Conservation (phyloP, 352 stramenopile genomes). For the Detonula confervacea region DNA sequence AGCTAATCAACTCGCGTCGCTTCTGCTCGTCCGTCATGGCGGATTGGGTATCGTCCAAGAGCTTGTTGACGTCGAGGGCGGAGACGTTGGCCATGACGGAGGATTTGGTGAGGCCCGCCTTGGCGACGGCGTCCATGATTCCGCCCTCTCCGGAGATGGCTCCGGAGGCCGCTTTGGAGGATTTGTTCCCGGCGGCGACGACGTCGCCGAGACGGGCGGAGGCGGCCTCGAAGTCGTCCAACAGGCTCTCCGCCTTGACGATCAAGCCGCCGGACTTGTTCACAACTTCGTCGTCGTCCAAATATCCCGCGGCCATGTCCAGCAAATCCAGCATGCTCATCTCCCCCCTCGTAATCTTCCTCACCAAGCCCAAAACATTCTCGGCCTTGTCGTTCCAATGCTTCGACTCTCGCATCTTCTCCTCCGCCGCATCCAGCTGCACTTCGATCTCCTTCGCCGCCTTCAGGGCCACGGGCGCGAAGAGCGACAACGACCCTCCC, state of each 20-base stretch:
- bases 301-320: slow-evolving; percentile 74
- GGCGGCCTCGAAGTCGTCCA: slow-evolving; percentile 83
- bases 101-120: slow-evolving; percentile 81
- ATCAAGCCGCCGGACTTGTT: slow-evolving; percentile 72
- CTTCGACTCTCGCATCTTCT: slow-evolving; percentile 58
- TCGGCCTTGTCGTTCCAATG: slow-evolving; percentile 52
- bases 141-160: slow-evolving; percentile 60
- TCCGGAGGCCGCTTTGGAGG: no score
- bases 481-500: slow-evolving; percentile 75
- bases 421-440: slow-evolving; percentile 77
- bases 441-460: slow-evolving; percentile 81
- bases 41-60: slow-evolving; percentile 72
- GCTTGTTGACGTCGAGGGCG: slow-evolving; percentile 76
- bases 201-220: slow-evolving; percentile 42
- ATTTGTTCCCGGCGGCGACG: neutral
- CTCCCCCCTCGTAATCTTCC: slow-evolving; percentile 78
- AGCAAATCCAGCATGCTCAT: slow-evolving; percentile 69
- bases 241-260: slow-evolving; percentile 69
- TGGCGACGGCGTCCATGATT: slow-evolving; percentile 73
- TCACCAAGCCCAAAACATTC: slow-evolving; percentile 67
- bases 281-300: slow-evolving; percentile 81
- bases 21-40: slow-evolving; percentile 79
- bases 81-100: slow-evolving; percentile 76
- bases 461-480: slow-evolving; percentile 79
- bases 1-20: slow-evolving; percentile 74